Evolutionary conservation across 2,329 filamentous ascomycete genomes (phyloP), one percentile per base, ranked within the genome.

Genomic region (Waltergamsia citrina): DNA sequence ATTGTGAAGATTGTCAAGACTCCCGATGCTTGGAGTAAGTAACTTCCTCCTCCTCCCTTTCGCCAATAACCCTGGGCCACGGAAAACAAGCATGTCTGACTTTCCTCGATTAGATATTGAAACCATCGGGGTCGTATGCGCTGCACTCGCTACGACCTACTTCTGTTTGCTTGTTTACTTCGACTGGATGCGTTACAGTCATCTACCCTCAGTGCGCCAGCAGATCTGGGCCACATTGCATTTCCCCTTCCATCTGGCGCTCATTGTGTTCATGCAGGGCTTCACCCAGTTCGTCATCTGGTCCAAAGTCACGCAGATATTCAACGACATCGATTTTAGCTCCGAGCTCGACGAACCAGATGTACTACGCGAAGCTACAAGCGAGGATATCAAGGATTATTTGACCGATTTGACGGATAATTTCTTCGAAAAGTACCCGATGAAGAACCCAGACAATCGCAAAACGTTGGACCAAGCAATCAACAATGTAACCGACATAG

Each of bases 221-320:
- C 71, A 77, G 33, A 53, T 74, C 34, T 77, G 71, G 72, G 63
- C 67, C 0, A 37, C 62, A 3, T 49, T 74, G 1, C 77, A 81
- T 52, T 72, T 79, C 38, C 76, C 76, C 1, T 73, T 81, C 43
- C 75, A 82, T 42, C 62, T 80, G 3, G 59, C 70, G 6, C 65
- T 82, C 21, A 68, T 78, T 11, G 65, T 81, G 6, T 66, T 79
- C n/a, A 68, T 78, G 29, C 75, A 80, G 45, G 77, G 73, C 11
- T 61, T 67, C 25, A 74, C 73, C 6, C 74, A 80, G 41, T 68
- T 79, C 31, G 53, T 67, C 35, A 55, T 63, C 33, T 66, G 59
- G 56, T 54, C 53, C 17, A 64, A 65, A 39, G 50, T 63, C 14
- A 39, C 57, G 12, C 51, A 62, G 18, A 47, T 49, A 3, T 21